Conservation (phyloP, 108 stramenopile species). For the Skeletonema menzelii region DNA sequence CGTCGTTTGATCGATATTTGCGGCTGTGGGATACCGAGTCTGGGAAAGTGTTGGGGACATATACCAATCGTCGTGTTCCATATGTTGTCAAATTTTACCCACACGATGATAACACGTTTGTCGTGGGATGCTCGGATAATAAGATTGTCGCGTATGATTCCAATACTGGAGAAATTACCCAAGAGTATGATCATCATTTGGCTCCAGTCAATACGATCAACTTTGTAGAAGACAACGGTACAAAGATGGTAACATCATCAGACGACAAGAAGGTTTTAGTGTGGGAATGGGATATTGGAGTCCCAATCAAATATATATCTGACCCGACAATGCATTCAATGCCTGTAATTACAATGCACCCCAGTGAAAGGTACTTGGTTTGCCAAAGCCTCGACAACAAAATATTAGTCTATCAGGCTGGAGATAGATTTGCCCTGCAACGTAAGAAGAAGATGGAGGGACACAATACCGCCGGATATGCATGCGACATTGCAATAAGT, state of each 20-base stretch:
- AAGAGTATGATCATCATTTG: slow-evolving; percentile 99
- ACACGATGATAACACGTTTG: slow-evolving; percentile 92
- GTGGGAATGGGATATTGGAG: slow-evolving; percentile 99
- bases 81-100: slow-evolving; percentile 95
- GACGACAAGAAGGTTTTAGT: slow-evolving; percentile 99
- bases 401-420: slow-evolving; percentile 90
- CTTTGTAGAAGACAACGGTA: slow-evolving; percentile 92
- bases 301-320: slow-evolving; percentile 98
- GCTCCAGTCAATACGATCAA: slow-evolving; percentile 95
- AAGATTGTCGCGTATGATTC: slow-evolving; percentile 92
- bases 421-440: slow-evolving; percentile 81
- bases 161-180: slow-evolving; percentile 91
- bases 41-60: slow-evolving; percentile 86
- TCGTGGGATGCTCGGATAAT: slow-evolving; percentile 96
- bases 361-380: slow-evolving; percentile 74
- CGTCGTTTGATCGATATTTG: slow-evolving; percentile 91
- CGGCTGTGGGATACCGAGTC: slow-evolving; percentile 97
- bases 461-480: slow-evolving; percentile 95
- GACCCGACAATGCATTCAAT: slow-evolving; percentile 99
- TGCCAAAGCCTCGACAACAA: slow-evolving; percentile 96
- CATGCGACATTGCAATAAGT: slow-evolving; percentile 90
- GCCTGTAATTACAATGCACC: slow-evolving; percentile 91
- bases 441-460: slow-evolving; percentile 95
- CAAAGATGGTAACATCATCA: slow-evolving; percentile 90
- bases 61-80: slow-evolving; percentile 93